Evolutionary conservation across 2,329 filamentous ascomycete species (phyloP), one percentile per base, ranked within the genome.

Genomic region (Trichophyton simii): DNA sequence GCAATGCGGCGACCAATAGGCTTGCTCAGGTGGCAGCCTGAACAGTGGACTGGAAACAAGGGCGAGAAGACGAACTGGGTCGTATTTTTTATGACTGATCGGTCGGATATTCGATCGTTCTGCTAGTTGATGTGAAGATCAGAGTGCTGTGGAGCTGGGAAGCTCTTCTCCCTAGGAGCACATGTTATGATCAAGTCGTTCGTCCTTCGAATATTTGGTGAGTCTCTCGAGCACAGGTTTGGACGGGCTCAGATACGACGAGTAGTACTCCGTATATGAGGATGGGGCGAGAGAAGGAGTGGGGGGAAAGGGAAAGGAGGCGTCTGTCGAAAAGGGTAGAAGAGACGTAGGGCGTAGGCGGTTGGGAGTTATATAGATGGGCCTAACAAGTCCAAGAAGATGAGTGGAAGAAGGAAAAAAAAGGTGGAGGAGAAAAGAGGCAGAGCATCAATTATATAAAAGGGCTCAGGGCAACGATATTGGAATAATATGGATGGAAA

Each of bases 401-500:
- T 34, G 31, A n/a, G 50, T 36, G 50, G 50, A 36, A 36, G 50
- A 28, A 18, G 50, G 50, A 22, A n/a, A 15, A 55, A 15, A 55
- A 28, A 3, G 50, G 50, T 36, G 50, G 50, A 55, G 50, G 50
- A 50, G 46, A 50, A 55, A 55, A 55, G 50, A 55, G 31, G 28
- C 50, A 55, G 50, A 28, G 50, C 28, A n/a, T 55, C 50, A 55
- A 38, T 55, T 55, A 55, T 55, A 55, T 55, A 55, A 55, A 54
- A 55, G 34, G 34, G 50, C 28, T 55, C 50, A 36, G 50, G 31
- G 50, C 50, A 55, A 38, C 34, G 15, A 55, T 55, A 28, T 38
- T 38, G 34, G 50, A 34, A 36, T 9, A 3, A 20, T 18, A 18
- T 7, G 50, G 28, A 55, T 55, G 50, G 50, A 50, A 46, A 50